Base-by-base conservation (phyloP, 768 basidiomycete genomes). In the Hericium coralloides region DNA sequence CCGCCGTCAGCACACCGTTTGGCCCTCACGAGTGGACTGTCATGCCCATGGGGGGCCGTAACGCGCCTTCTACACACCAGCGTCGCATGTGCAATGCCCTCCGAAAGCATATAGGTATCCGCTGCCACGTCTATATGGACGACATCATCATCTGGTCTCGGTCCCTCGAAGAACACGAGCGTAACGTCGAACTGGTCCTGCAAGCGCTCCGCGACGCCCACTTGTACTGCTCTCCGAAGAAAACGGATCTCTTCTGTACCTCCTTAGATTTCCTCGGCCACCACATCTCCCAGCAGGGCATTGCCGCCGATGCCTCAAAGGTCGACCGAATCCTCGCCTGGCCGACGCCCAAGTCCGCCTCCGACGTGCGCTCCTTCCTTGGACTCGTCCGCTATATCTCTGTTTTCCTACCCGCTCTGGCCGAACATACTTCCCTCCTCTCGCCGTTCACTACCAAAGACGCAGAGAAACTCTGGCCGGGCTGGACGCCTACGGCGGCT, bases 71-170 rank as follows among this genome's bases (percentile, higher is more conserved):
- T n/a, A n/a, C 70, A 0, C 72, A 75, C 49, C 73, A 74, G 38
- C 55, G 65, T 0, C 58, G 69, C 0, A 70, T 78, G 50, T 72
- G 66, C 3, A 53, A 58, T 3, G 72, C 74, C 0, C 63, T 81
- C 0, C 48, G 60, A 0, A 57, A 66, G 0, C 63, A 63, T 10
- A 68, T 81, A 23, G 75, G 77, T 0, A 63, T 64, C 1, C 69
- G 76, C 51, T 74, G 74, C 52, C 73, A 78, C 55, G 68, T 76
- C 0, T 79, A 79, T 57, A 63, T 79, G n/a, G n/a, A n/a, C n/a
- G n/a, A n/a, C n/a, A n/a, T n/a, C n/a, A n/a, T n/a, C n/a, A n/a
- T n/a, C n/a, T 9, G 26, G 60, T 48, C 47, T 18, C 9, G 8
- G n/a, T 51, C 66, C 1, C 36, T 59, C 3, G 56, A 60, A 20